Percentiles rank a stretch among this genome's conserved stretches.
These are phyloP conservation scores for Geotrichum reessii DNA, from an alignment of 1,139 yeast genomes.

Conservation along the genomic window DNA sequence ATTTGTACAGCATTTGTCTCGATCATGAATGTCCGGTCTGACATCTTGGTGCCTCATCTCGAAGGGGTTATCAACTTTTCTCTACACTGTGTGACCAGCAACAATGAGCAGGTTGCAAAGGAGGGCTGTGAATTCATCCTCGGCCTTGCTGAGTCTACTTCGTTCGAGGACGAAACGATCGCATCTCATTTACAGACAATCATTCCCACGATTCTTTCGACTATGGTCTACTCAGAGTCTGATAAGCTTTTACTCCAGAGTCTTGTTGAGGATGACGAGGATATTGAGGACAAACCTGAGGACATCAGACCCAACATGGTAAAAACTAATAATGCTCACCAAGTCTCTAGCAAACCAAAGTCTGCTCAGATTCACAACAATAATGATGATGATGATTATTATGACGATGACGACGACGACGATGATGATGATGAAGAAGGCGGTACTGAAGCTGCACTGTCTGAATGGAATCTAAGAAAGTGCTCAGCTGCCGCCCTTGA, in stretches of 20 bases:
- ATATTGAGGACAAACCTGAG: slow-evolving; percentile 78
- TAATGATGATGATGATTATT: slow-evolving; percentile 36
- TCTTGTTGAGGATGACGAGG: slow-evolving; percentile 57
- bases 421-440: slow-evolving; percentile 59
- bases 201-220: slow-evolving; percentile 67
- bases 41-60: slow-evolving; percentile 70
- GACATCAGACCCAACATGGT: slow-evolving; percentile 79
- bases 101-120: slow-evolving; percentile 63
- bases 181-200: slow-evolving; percentile 44
- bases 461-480: slow-evolving; percentile 87
- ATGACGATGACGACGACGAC: slow-evolving; percentile 47
- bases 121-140: slow-evolving; percentile 92
- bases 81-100: slow-evolving; percentile 66
- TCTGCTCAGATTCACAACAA: slow-evolving; percentile 21
- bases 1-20: slow-evolving; percentile 72
- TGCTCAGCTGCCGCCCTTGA: slow-evolving; percentile 94
- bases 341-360: slow-evolving; percentile 28
- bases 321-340: slow-evolving; percentile 59
- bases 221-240: slow-evolving; percentile 85
- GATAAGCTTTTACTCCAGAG: slow-evolving; percentile 64
- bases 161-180: slow-evolving; percentile 40
- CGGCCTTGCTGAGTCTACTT: slow-evolving; percentile 57
- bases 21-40: slow-evolving; percentile 73
- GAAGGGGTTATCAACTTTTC: slow-evolving; percentile 82
- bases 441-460: slow-evolving; percentile 55